Evolutionary conservation across 2,329 filamentous ascomycete genomes (phyloP).

Genomic region (Alternaria infectoria): DNA sequence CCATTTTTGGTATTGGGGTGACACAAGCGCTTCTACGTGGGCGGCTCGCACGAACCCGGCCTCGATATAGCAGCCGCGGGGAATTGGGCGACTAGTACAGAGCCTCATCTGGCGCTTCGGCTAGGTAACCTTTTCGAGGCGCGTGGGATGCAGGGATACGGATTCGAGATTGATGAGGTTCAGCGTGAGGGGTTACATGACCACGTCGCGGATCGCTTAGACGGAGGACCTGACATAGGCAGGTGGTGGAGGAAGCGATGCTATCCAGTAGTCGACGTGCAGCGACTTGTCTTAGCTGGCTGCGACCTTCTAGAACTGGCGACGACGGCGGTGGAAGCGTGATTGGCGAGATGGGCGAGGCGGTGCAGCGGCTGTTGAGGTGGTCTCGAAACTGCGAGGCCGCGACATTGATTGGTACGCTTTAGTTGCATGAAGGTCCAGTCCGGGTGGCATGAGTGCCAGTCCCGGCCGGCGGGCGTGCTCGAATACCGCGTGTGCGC

Average conservation of each 20-base stretch:
- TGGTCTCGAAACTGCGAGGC: slow-evolving; percentile 15
- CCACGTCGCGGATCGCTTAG: slow-evolving; percentile 5
- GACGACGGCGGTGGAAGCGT: slow-evolving; percentile 9
- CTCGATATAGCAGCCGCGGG: slow-evolving; percentile 35
- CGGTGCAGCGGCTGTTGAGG: slow-evolving; percentile 42
- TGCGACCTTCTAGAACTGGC: slow-evolving; percentile 29
- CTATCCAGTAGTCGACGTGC: slow-evolving; percentile 22
- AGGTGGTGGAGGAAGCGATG: slow-evolving; percentile 29
- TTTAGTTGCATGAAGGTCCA: slow-evolving; percentile 4
- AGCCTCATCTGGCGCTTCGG: slow-evolving; percentile 40
- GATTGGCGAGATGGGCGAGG: slow-evolving; percentile 28
- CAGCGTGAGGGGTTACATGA: not conserved
- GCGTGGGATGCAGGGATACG: slow-evolving; percentile 5
- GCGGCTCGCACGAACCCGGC: slow-evolving; percentile 12
- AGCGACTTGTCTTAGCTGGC: slow-evolving; percentile 11
- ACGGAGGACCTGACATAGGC: slow-evolving; percentile 19
- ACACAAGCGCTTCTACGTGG: slow-evolving; percentile 39
- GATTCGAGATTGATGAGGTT: slow-evolving; percentile 15
- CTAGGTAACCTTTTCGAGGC: slow-evolving; percentile 1
- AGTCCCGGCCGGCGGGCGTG: too few species aligned
- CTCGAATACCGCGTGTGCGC: not conserved
- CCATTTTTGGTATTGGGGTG: slow-evolving; percentile 26
- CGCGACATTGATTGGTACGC: slow-evolving; percentile 25
- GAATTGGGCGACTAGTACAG: slow-evolving; percentile 25
- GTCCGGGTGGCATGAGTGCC: too few species aligned